These are phyloP conservation scores for Volvox reticuliferus DNA, from an alignment of 139 green algal species.

Conservation along the genomic window DNA sequence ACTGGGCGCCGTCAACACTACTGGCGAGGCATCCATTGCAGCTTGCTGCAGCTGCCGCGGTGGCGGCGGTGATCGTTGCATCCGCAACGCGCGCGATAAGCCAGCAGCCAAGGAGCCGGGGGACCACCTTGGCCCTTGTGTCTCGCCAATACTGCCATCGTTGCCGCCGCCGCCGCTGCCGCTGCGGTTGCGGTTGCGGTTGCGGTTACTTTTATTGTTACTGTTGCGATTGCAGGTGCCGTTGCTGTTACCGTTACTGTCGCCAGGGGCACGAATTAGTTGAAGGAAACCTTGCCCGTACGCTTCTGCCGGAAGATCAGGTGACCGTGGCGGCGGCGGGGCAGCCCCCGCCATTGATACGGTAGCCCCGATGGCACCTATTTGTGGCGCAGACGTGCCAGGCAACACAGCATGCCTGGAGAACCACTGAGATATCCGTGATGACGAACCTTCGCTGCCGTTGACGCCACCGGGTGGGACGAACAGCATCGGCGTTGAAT, in stretches of 20 bases:
- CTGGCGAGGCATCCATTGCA: background rate
- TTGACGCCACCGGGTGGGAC: no score
- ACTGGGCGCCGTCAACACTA: background rate
- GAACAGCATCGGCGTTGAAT: no score
- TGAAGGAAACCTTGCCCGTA: background rate
- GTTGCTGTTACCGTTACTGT: background rate
- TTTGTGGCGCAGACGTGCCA: no score
- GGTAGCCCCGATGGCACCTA: no score
- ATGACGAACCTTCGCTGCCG: no score
- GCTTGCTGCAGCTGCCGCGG: background rate
- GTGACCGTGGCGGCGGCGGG: background rate
- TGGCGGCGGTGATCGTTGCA: background rate
- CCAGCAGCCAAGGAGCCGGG: background rate
- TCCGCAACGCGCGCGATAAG: background rate
- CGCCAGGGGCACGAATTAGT: background rate
- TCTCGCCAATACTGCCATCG: background rate
- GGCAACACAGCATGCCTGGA: no score
- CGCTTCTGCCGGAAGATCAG: background rate
- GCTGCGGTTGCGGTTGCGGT: background rate
- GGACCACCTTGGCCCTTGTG: background rate
- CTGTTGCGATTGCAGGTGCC: background rate
- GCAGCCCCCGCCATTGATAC: no score
- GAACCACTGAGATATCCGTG: no score
- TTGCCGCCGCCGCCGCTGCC: background rate
- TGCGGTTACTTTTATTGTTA: background rate